Conservation (phyloP, 768 basidiomycete genomes). For the Phylloporus rhodoxanthus region DNA sequence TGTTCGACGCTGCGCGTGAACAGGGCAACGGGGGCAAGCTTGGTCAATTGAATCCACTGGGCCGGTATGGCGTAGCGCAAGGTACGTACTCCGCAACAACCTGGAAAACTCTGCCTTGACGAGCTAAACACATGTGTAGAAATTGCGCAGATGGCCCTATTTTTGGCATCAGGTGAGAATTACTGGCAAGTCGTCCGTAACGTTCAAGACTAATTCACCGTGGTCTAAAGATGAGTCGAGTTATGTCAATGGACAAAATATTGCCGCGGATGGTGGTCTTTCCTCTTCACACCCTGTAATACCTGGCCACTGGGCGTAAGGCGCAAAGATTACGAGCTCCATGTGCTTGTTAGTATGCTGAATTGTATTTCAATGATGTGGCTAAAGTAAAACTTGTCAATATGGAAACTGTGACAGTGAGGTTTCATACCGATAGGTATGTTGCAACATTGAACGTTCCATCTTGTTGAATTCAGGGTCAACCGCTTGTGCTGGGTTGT, state of each 20-base stretch:
- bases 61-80: conserved; percentile 76
- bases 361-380: background rate
- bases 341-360: background rate
- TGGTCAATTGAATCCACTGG: conserved; percentile 74
- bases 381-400: background rate
- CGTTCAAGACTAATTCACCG: conserved; percentile 6
- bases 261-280: conserved; percentile 83
- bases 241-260: conserved; percentile 86
- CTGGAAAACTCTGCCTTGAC: conserved; percentile 10
- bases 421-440: background rate
- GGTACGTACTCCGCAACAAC: conserved; percentile 38
- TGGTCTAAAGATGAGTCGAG: conserved; percentile 67
- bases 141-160: conserved; percentile 79
- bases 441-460: too few relatives aligned
- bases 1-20: conserved; percentile 72
- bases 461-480: too few relatives aligned
- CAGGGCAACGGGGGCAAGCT: conserved; percentile 72
- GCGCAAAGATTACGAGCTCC: background rate
- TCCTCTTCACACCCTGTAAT: conserved; percentile 74
- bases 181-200: background rate
- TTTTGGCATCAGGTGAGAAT: conserved; percentile 76
- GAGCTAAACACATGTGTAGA: conserved; percentile 40
- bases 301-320: conserved; percentile 65
- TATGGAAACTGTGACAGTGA: background rate
- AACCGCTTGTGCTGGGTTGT: too few relatives aligned